Base-by-base conservation (phyloP, 2,329 filamentous ascomycete species). In the Pseudogymnoascus sp. region DNA sequence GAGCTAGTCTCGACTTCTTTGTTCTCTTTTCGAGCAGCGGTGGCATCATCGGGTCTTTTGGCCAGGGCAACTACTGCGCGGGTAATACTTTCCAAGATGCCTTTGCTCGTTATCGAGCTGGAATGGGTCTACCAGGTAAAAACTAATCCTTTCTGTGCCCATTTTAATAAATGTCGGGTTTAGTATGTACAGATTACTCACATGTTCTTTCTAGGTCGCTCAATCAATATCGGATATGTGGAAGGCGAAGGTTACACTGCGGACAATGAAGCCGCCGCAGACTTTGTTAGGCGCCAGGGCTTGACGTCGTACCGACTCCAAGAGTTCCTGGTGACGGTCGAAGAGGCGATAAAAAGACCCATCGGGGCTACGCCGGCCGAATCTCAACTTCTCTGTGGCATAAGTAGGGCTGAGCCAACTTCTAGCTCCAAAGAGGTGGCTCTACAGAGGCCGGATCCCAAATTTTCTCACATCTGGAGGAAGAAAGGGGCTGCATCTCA, bases 291-390 rank as follows among this genome's bases (percentile, higher is more conserved):
- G 62, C 65, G 60, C 64, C 63, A 3, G 38, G 44, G 7, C 56
- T 67, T 13, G 62, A 66, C 13, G 66, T 69, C 62, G 65, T 42
- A 42, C 38, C 7, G 10, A 21, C 10, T 42, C 38, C 7, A 66
- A 0, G 70, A 71, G 24, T 59, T 70, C 5, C 68, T 70, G n/a
- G 65, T 62, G 21, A 62, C 65, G 35, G 59, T 72, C 24, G 61
- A 66, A 16, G 70, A 70, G 33, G 62, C 66, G 29, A 70, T 71
- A 16, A 42, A 11, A 19, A 42, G 38, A 42, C 10, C 38, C 38
- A 4, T 42, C 38, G 38, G n/a, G 10, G 24, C 33, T 14, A 37
- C 33, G 11, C 33, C 33, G 33, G 33, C 11, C 33, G 13, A 37
- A 37, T 21, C 47, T 8, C 38, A 42, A 11, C 16, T 42, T 7